Evolutionary conservation across 2,329 filamentous ascomycete genomes (phyloP).

Genomic region (Ploettnerulaceae sp.): DNA sequence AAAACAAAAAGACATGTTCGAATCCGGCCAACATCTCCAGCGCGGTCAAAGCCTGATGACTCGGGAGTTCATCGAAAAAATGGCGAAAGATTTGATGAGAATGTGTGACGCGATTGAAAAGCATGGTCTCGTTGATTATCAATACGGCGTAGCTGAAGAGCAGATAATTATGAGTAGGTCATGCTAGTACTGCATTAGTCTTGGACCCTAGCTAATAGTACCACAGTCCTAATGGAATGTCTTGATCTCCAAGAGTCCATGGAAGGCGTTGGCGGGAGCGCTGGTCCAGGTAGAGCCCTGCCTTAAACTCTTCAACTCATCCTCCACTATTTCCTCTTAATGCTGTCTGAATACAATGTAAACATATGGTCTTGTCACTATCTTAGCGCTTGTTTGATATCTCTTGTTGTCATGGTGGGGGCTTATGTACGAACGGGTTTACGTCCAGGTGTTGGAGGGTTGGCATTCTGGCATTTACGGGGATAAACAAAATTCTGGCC

Average conservation of each 20-base stretch:
- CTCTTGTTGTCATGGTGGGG: conserved; percentile 7
- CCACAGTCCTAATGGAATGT: conserved; percentile 46
- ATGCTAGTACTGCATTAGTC: background rate
- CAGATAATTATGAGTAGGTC: conserved; percentile 75
- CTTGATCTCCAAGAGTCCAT: conserved; percentile 47
- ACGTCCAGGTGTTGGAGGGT: conserved; percentile 11
- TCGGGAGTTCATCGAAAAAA: conserved; percentile 64
- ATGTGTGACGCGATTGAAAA: conserved; percentile 84
- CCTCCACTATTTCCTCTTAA: conserved; percentile 1
- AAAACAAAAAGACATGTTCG: conserved; percentile 71
- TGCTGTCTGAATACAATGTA: conserved; percentile 14
- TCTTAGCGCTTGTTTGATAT: conserved; percentile 17
- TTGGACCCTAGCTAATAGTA: background rate
- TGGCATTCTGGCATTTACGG: conserved; percentile 9
- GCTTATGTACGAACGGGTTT: conserved; percentile 3
- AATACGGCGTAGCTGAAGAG: conserved; percentile 95
- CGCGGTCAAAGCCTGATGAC: conserved; percentile 58
- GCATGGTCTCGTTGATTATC: conserved; percentile 93
- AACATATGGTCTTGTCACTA: background rate
- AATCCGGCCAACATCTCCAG: conserved; percentile 33
- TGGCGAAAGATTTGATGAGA: conserved; percentile 77
- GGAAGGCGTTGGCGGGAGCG: conserved; percentile 20
- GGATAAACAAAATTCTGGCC: conserved; percentile 2
- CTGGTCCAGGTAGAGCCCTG: conserved; percentile 24
- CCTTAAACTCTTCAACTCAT: conserved; percentile 19